A percentile compares a stretch with the other conserved stretches of the same genome.
Evolutionary conservation across 2,329 filamentous ascomycete genomes (phyloP).

Genomic region (Elsinoe ampelina): DNA sequence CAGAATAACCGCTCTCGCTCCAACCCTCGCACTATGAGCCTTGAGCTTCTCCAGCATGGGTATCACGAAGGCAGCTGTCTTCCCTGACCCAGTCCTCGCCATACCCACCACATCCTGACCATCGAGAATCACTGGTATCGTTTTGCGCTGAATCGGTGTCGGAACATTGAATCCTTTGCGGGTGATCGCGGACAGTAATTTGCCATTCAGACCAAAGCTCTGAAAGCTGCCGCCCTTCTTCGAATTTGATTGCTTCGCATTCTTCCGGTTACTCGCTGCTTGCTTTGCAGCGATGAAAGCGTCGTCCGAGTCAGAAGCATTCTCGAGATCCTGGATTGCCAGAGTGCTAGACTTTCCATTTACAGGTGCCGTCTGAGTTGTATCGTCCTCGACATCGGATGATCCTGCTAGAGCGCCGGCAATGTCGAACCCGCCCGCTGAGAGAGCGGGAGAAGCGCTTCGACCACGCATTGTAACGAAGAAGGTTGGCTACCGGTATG

Average conservation of each 20-base stretch:
- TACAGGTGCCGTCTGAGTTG: not conserved
- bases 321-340: conserved; percentile 22
- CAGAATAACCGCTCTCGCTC: conserved; percentile 75
- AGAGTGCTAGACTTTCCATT: not conserved
- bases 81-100: conserved; percentile 97
- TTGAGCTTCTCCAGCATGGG: conserved; percentile 95
- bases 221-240: conserved; percentile 98
- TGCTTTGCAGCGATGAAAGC: conserved; percentile 86
- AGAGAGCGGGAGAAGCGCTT: conserved; percentile 4
- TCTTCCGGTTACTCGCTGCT: conserved; percentile 78
- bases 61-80: conserved; percentile 96
- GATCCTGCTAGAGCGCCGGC: conserved; percentile 11
- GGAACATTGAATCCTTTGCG: conserved; percentile 93
- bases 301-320: conserved; percentile 53
- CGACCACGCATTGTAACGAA: not conserved
- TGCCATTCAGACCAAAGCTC: conserved; percentile 77
- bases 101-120: conserved; percentile 96
- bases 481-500: too few species aligned
- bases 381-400: not conserved
- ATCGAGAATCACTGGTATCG: conserved; percentile 83
- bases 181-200: conserved; percentile 80
- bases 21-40: conserved; percentile 76
- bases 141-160: conserved; percentile 94
- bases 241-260: conserved; percentile 54
- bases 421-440: conserved; percentile 10